phyloP scores from a whole-genome alignment of 169 alveolate species.

The Miamiensis avidus region DNA sequence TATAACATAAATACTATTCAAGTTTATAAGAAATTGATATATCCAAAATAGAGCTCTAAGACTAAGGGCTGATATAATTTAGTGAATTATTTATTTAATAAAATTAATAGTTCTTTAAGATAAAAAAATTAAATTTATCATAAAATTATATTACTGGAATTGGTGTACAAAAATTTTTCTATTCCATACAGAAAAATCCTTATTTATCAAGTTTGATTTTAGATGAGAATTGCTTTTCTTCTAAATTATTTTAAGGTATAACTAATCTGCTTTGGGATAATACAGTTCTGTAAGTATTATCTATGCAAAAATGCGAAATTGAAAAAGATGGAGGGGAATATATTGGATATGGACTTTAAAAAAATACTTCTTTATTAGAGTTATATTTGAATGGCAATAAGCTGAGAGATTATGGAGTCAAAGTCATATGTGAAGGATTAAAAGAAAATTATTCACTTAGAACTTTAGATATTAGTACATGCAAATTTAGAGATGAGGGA shows the following conservation, averaged over 20 bases:
- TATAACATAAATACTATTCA: slow-evolving; percentile 60
- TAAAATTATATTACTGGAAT: slow-evolving; percentile 50
- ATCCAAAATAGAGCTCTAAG: slow-evolving; percentile 65
- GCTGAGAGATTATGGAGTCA: slow-evolving; percentile 60
- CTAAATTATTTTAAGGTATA: slow-evolving; percentile 55
- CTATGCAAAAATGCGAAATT: slow-evolving; percentile 41
- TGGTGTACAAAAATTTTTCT: slow-evolving; percentile 43
- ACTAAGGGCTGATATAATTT: slow-evolving; percentile 45
- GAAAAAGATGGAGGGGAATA: slow-evolving; percentile 59
- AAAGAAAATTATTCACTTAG: slow-evolving; percentile 39
- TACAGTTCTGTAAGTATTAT: slow-evolving; percentile 33
- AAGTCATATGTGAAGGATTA: slow-evolving; percentile 50
- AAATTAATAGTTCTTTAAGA: background rate
- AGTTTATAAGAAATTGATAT: slow-evolving; percentile 64
- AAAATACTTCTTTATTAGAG: slow-evolving; percentile 55
- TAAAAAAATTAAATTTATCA: slow-evolving; percentile 24
- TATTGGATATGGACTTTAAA: slow-evolving; percentile 50
- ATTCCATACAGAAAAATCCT: slow-evolving; percentile 46
- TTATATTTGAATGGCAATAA: slow-evolving; percentile 62
- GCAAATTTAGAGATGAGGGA: slow-evolving; percentile 26
- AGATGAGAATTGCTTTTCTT: slow-evolving; percentile 62
- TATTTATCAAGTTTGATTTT: slow-evolving; percentile 58
- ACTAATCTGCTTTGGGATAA: slow-evolving; percentile 51
- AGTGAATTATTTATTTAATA: slow-evolving; percentile 35
- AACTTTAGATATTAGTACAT: slow-evolving; percentile 18